These are phyloP conservation scores for Solanum chilense DNA, from an alignment of 257 asterid genomes.

Conservation along the genomic window DNA sequence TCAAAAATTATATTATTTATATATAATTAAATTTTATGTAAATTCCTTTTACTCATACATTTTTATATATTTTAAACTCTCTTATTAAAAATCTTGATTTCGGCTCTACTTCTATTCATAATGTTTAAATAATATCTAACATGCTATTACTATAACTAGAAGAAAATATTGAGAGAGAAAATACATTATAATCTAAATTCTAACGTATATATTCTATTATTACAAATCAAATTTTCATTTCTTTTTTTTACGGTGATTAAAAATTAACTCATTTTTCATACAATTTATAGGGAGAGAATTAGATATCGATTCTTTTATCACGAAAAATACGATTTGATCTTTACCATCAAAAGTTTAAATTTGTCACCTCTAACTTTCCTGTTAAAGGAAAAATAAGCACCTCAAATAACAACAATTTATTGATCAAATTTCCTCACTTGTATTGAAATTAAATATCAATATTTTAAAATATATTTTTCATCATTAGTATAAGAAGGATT, in stretches of 20 bases:
- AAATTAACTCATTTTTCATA: not conserved
- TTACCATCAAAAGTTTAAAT: not conserved
- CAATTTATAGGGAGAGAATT: not conserved
- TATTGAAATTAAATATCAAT: not conserved
- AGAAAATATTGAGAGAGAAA: not conserved
- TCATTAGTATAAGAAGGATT: too few species aligned
- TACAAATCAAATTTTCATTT: not conserved
- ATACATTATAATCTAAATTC: not conserved
- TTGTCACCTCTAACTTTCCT: not conserved
- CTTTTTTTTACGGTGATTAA: not conserved
- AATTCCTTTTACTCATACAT: too few species aligned
- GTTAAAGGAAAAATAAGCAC: not conserved
- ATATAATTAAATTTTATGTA: too few species aligned
- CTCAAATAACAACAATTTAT: not conserved
- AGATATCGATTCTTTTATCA: not conserved
- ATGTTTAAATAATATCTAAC: too few species aligned
- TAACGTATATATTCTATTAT: not conserved
- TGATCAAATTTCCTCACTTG: not conserved
- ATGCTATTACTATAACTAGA: too few species aligned
- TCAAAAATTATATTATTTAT: too few species aligned
- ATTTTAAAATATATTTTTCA: too few species aligned
- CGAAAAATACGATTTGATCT: not conserved
- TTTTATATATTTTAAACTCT: too few species aligned
- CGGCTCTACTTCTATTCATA: rapidly evolving
- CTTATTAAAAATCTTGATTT: too few species aligned